phyloP scores from a whole-genome alignment of 495 filamentous ascomycete species.

The Hyphodiscus hymeniophilus region DNA sequence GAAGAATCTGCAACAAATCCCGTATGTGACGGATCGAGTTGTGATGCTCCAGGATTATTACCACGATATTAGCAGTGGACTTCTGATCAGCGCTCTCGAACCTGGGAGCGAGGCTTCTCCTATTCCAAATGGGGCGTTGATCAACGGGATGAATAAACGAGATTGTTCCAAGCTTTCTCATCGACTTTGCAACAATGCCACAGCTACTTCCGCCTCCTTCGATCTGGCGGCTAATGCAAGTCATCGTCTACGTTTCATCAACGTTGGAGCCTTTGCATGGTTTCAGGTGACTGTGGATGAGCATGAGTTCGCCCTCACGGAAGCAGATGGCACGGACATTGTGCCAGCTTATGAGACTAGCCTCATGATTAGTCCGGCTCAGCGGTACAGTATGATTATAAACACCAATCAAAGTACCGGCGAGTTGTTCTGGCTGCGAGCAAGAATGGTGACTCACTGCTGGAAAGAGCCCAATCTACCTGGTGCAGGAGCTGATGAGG shows the following conservation, averaged over 20 bases:
- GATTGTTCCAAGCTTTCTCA: conserved; percentile 39
- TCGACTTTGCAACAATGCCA: conserved; percentile 38
- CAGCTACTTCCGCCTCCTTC: conserved; percentile 33
- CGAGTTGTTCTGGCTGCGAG: conserved; percentile 52
- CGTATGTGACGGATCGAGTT: conserved; percentile 43
- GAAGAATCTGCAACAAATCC: conserved; percentile 28
- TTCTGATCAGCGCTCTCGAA: conserved; percentile 41
- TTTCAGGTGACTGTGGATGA: conserved; percentile 45
- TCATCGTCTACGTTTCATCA: conserved; percentile 64
- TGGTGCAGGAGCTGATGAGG: conserved; percentile 38
- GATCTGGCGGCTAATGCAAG: conserved; percentile 40
- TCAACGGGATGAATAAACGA: conserved; percentile 51
- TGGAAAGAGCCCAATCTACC: conserved; percentile 38
- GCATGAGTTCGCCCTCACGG: conserved; percentile 47
- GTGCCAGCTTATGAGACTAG: conserved; percentile 43
- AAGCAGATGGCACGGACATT: conserved; percentile 65
- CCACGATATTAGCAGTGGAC: conserved; percentile 40
- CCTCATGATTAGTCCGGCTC: conserved; percentile 51
- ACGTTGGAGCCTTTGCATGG: conserved; percentile 52
- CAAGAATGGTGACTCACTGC: conserved; percentile 47
- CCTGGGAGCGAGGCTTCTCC: conserved; percentile 48
- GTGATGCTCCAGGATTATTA: conserved; percentile 52
- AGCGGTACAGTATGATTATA: conserved; percentile 58
- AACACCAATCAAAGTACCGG: conserved; percentile 46
- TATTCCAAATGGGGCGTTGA: conserved; percentile 52